Base-by-base conservation (phyloP, 2,329 filamentous ascomycete species). In the Lasiodiplodia hormozganensis region DNA sequence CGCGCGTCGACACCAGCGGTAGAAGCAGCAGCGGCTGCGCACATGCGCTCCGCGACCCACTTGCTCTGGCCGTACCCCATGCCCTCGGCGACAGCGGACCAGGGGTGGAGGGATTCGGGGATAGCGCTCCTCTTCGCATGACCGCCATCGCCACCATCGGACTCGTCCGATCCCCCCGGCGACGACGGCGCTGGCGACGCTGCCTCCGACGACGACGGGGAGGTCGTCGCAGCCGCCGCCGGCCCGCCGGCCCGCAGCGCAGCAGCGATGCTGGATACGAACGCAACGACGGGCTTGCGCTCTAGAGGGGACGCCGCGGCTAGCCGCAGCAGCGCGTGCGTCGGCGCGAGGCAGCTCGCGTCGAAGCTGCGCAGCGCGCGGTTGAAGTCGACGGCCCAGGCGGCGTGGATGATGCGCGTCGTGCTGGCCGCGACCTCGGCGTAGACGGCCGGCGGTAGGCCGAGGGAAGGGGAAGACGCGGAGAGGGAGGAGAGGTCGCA, bases 31-130 rank as follows among this genome's bases (percentile, higher is more conserved):
- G 83, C 84, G 7, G 75, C 71, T 0, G 75, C 73, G 70, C 85
- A 88, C 31, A 89, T 83, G 5, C 81, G 79, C 76, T 89, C 87
- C 1, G 86, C 86, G 1, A 88, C 85, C 86, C 86, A 88, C 76
- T 78, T 77, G 52, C 73, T 70, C 65, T 68, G 70, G 8, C 47
- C 58, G 56, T 71, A 70, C 18, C 69, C 70, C 38, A 69, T 66
- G 10, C n/a, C 49, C 1, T 78, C 73, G 8, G 43, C 65, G 16
- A 18, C 57, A 4, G 28, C 47, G n/a, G 43, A 21, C 23, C 7
- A 47, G 18, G 43, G 43, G 43, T 47, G n/a, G 2, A 47, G 43
- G 7, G 43, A 3, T 8, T 47, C 43, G 18, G 51, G 36, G 18
- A 66, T 56, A 34, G 62, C 28, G 23, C 5, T 6, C 4, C 4